phyloP scores from a whole-genome alignment of 768 basidiomycete species.

The Tulasnella sp. region DNA sequence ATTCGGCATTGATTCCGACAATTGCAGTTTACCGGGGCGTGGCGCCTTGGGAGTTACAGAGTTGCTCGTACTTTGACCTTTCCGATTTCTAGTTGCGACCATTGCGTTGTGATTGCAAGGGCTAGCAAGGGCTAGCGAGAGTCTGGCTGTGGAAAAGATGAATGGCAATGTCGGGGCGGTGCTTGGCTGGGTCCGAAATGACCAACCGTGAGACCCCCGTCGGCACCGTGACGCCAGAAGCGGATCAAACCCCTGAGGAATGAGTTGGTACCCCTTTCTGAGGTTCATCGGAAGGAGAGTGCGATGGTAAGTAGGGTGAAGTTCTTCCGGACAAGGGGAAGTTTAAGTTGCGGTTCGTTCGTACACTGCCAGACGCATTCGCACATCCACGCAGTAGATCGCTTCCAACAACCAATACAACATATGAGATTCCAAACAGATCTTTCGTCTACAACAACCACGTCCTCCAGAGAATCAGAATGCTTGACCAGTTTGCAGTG shows the following conservation, averaged over 20 bases:
- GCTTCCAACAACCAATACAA: not conserved
- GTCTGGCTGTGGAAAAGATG: not conserved
- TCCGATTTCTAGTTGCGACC: not conserved
- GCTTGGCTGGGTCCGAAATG: not conserved
- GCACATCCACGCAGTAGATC: not conserved
- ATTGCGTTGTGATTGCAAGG: not conserved
- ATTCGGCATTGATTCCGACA: not conserved
- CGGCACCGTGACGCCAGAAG: not conserved
- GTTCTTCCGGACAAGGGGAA: no score
- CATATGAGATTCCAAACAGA: not conserved
- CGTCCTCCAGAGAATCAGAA: not conserved
- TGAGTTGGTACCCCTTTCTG: no score
- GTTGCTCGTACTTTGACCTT: not conserved
- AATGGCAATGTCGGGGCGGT: not conserved
- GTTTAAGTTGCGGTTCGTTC: no score
- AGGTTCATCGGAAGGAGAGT: no score
- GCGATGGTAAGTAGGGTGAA: no score
- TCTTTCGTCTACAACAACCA: no score
- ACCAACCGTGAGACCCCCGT: not conserved
- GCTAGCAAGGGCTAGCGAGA: no score
- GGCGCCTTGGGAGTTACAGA: not conserved
- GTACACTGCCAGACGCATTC: no score
- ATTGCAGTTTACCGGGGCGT: not conserved
- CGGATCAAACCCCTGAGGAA: no score
- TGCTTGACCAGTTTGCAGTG: not conserved